Percentiles rank a stretch among this genome's conserved stretches.
phyloP scores from a whole-genome alignment of 495 filamentous ascomycete genomes.

The Cercophora sp. region DNA sequence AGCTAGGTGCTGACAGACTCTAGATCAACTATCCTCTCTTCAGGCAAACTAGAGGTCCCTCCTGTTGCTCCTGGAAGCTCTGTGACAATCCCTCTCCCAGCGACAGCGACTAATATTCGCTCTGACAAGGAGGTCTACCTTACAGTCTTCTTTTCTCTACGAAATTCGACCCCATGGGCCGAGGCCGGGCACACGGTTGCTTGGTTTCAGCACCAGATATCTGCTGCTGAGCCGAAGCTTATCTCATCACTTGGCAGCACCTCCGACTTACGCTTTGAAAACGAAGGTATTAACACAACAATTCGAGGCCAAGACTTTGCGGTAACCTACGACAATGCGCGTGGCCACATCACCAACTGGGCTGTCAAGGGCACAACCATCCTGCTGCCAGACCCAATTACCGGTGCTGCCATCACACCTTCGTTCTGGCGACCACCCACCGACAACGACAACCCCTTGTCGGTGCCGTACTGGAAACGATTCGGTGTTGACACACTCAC shows the following conservation, averaged over 20 bases:
- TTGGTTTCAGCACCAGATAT: constrained; percentile 21
- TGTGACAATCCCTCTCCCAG: constrained; percentile 5
- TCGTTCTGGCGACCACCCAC: constrained; percentile 48
- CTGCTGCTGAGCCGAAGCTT: not conserved
- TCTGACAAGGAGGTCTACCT: constrained; percentile 19
- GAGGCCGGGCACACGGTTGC: constrained; percentile 25
- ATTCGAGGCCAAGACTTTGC: constrained; percentile 14
- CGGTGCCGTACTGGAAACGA: constrained; percentile 37
- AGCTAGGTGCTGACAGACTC: not conserved
- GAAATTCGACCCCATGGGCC: constrained; percentile 19
- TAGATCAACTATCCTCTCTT: constrained; percentile 11
- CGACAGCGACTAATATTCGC: not conserved
- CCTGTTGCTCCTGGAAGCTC: constrained; percentile 10
- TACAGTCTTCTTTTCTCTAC: constrained; percentile 19
- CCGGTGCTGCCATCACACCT: constrained; percentile 32
- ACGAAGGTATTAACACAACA: not conserved
- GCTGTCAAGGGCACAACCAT: constrained; percentile 15
- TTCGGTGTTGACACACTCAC: constrained; percentile 34
- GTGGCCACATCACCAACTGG: constrained; percentile 39
- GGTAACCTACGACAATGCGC: constrained; percentile 39
- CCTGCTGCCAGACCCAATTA: constrained; percentile 36
- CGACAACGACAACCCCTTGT: constrained; percentile 52
- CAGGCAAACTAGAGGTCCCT: constrained; percentile 20
- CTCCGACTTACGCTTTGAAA: not conserved
- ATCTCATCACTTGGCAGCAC: not conserved